These are phyloP conservation scores for Dothideomycetes sp. DNA, from an alignment of 2,329 filamentous ascomycete species.

Conservation along the genomic window DNA sequence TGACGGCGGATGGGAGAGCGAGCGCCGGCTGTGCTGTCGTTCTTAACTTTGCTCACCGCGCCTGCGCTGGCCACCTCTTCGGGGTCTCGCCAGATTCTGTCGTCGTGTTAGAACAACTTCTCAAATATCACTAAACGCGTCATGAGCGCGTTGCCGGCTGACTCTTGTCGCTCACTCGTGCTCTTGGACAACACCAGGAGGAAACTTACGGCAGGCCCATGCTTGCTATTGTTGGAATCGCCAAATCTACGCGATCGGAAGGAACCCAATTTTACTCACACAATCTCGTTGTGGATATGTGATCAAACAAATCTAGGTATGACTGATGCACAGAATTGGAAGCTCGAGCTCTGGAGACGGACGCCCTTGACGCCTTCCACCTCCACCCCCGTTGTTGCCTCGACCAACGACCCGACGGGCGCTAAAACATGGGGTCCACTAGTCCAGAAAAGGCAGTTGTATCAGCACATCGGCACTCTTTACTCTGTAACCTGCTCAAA, in stretches of 20 bases:
- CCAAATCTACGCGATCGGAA: not conserved
- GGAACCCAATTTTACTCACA: too few species aligned
- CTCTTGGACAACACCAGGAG: not conserved
- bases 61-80: slow-evolving; percentile 34
- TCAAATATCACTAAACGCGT: not conserved
- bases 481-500: not conserved
- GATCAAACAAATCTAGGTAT: too few species aligned
- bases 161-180: not conserved
- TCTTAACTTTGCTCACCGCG: slow-evolving; percentile 39
- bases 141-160: slow-evolving; percentile 2
- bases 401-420: too few species aligned
- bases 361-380: too few species aligned
- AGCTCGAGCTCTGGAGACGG: too few species aligned
- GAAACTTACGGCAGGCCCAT: slow-evolving; percentile 16
- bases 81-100: slow-evolving; percentile 48
- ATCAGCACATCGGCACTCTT: too few species aligned
- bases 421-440: too few species aligned
- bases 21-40: slow-evolving; percentile 42
- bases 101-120: not conserved
- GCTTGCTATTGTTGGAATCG: slow-evolving; percentile 1
- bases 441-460: too few species aligned
- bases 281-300: too few species aligned
- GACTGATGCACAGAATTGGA: too few species aligned
- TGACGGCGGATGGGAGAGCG: slow-evolving; percentile 51
- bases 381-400: too few species aligned